Evolutionary conservation across 257 asterid species (phyloP), one percentile per base, ranked within the genome.

Genomic region (Eucommia ulmoides): DNA sequence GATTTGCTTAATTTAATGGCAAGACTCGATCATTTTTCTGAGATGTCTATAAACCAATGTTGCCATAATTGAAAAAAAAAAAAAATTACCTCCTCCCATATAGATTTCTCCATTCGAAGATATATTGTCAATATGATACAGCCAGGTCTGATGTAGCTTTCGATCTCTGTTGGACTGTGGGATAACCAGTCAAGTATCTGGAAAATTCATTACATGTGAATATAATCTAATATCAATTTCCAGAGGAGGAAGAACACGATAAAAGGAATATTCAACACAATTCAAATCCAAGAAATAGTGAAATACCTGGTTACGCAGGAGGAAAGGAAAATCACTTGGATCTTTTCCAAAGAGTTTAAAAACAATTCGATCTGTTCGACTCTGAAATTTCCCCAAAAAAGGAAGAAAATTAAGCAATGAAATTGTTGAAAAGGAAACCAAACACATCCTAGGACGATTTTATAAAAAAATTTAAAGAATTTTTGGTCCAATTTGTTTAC

Each of bases 141-240:
- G 65, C 97, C 95, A 65, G 97, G 97, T 55, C 88, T 67, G 65
- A 84, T 88, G 70, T 84, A 79, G 83, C 97, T 84, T 65, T 88
- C 97, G 35, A 88, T 80, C 46, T 88, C 97, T 19, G 87, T 82
- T 24, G 97, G 97, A 64, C 93, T 82, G 73, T 69, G 71, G 10
- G 94, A 78, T 51, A 88, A 78, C 97, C 97, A 88, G 67, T 84
- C 84, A 62, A 88, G 82, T 63, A 88, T 88, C 97, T 88, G 92
- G 62, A 73, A 54, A 48, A 29, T 24, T 22, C 49, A 59, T 46
- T 22, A n/a, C 23, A 49, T 9, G 19, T 22, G 22, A n/a, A n/a
- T n/a, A n/a, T n/a, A n/a, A n/a, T n/a, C n/a, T 8, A 35, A 4
- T 15, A 1, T 35, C 44, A 35, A 35, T 10, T 18, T 4, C 44